phyloP scores from a whole-genome alignment of 306 rosid genomes.

The Fagus crenata region DNA sequence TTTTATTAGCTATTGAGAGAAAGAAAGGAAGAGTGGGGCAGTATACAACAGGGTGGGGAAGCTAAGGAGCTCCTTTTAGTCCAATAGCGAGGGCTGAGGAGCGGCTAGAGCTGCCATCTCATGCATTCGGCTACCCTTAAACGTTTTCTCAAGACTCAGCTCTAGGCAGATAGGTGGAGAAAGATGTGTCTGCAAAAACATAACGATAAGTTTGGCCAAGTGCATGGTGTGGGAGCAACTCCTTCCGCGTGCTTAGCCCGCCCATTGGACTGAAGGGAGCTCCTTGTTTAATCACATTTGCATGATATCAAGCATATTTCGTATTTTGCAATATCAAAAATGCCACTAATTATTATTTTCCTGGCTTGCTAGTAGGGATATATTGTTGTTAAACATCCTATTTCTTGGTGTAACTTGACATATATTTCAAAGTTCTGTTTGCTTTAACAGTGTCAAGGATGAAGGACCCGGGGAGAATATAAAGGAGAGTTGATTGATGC shows the following conservation, averaged over 20 bases:
- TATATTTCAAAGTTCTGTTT: background rate
- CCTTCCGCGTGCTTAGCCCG: conserved; percentile 46
- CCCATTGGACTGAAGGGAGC: conserved; percentile 89
- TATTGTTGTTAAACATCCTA: background rate
- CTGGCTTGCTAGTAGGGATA: background rate
- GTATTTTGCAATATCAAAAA: too few species aligned
- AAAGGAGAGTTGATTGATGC: background rate
- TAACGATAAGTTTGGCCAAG: conserved; percentile 45
- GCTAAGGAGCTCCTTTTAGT: conserved; percentile 63
- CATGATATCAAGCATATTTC: background rate
- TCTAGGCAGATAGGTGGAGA: background rate
- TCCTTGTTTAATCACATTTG: conserved; percentile 30
- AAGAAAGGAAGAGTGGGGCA: background rate
- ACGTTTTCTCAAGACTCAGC: conserved; percentile 18
- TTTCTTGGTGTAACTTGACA: background rate
- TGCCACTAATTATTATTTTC: background rate
- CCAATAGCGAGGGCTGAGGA: conserved; percentile 62
- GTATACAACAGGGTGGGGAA: background rate
- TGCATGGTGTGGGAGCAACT: conserved; percentile 77
- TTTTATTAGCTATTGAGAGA: background rate
- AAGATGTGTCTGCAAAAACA: background rate
- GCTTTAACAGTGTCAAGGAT: background rate
- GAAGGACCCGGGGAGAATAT: background rate
- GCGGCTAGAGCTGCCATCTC: conserved; percentile 82
- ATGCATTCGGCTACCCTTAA: conserved; percentile 65